These are phyloP conservation scores for Juglanconis oblonga DNA, from an alignment of 2,329 filamentous ascomycete species.

Conservation along the genomic window DNA sequence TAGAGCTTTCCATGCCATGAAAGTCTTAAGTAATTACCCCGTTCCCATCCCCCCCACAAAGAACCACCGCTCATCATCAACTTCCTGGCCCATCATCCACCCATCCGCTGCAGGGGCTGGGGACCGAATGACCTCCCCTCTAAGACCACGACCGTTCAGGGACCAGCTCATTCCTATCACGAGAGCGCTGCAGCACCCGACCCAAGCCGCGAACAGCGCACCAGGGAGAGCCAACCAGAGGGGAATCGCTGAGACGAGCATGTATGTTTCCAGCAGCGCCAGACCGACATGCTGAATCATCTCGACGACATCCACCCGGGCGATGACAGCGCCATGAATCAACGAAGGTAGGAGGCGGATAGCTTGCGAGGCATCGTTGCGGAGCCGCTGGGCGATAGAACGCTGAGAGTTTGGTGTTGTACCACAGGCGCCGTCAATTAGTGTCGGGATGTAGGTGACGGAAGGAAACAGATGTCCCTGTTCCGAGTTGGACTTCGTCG, in stretches of 20 bases:
- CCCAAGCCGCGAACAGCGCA: constrained; percentile 27
- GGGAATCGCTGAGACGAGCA: constrained; percentile 25
- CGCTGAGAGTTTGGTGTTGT: constrained; percentile 29
- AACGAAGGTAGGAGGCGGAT: constrained; percentile 23
- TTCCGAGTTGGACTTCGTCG: neutral
- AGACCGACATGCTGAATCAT: constrained; percentile 25
- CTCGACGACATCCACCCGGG: constrained; percentile 22
- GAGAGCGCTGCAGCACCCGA: constrained; percentile 20
- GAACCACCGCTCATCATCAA: constrained; percentile 32
- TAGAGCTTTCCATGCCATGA: neutral
- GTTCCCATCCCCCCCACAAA: constrained; percentile 33
- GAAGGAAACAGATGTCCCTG: constrained; percentile 6
- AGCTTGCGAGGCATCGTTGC: constrained; percentile 21
- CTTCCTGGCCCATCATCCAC: constrained; percentile 27
- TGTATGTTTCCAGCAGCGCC: constrained; percentile 24
- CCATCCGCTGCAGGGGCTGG: constrained; percentile 22
- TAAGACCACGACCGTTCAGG: constrained; percentile 25
- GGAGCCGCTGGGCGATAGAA: constrained; percentile 21
- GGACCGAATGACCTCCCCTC: constrained; percentile 20
- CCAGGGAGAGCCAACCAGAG: constrained; percentile 31
- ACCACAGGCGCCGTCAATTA: constrained; percentile 34
- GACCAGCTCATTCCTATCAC: constrained; percentile 26
- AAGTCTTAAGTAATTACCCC: constrained; percentile 23
- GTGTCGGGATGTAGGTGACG: constrained; percentile 32
- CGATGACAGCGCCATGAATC: constrained; percentile 18